Evolutionary conservation across 2,329 filamentous ascomycete species (phyloP).

Genomic region (Falciphora oryzae): DNA sequence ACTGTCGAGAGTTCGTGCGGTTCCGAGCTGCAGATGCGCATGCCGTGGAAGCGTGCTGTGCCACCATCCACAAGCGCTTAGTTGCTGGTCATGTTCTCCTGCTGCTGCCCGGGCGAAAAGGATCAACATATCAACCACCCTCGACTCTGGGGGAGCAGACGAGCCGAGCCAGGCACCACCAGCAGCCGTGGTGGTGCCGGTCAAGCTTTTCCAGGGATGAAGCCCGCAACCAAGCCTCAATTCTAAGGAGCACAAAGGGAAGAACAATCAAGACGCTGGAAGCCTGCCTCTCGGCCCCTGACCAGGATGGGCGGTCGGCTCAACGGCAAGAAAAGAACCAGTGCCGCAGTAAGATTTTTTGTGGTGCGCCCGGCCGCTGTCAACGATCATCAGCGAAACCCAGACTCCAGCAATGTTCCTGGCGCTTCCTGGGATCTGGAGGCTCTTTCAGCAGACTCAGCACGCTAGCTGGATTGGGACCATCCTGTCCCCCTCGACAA

Average conservation of each 20-base stretch:
- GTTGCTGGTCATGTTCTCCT: not conserved
- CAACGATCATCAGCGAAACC: not conserved
- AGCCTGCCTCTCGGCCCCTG: too few relatives aligned
- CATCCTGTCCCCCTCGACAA: not conserved
- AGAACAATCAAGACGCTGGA: too few relatives aligned
- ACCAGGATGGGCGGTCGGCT: not conserved
- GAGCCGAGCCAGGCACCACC: too few relatives aligned
- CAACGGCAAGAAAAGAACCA: not conserved
- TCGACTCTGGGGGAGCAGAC: too few relatives aligned
- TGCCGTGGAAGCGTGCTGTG: not conserved
- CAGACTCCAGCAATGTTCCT: not conserved
- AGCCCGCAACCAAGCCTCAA: too few relatives aligned
- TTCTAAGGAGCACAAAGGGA: too few relatives aligned
- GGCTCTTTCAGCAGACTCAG: not conserved
- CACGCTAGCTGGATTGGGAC: too few relatives aligned
- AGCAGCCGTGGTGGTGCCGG: too few relatives aligned
- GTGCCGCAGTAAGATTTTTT: too few relatives aligned
- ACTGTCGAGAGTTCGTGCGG: not conserved
- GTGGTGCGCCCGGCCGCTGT: too few relatives aligned
- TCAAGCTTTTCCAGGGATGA: too few relatives aligned
- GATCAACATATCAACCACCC: too few relatives aligned
- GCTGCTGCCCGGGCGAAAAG: not conserved
- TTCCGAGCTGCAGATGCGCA: not conserved
- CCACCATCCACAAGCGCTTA: not conserved
- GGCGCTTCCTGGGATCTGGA: not conserved